phyloP scores from a whole-genome alignment of 768 basidiomycete species.

The Russula virescens region DNA sequence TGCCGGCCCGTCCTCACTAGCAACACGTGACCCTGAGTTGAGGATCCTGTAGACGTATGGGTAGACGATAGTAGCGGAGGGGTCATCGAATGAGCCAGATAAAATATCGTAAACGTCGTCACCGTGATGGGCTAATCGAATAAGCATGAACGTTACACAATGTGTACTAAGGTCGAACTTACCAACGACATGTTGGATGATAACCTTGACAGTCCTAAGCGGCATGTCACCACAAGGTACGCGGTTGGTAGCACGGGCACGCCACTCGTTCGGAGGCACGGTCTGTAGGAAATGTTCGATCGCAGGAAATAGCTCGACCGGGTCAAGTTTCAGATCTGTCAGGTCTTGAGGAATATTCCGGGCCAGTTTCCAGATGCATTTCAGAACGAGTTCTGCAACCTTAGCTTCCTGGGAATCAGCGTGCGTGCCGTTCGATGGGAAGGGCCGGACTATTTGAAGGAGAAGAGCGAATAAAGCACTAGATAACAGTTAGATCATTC shows the following conservation, averaged over 20 bases:
- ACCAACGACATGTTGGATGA: constrained; percentile 97
- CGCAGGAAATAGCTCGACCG: constrained; percentile 83
- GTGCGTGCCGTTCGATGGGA: constrained; percentile 66
- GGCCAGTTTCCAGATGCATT: constrained; percentile 98
- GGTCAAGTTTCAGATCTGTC: constrained; percentile 69
- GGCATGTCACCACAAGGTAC: constrained; percentile 98
- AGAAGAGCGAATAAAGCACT: constrained; percentile 79
- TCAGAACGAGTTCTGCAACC: constrained; percentile 87
- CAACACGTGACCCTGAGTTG: constrained; percentile 50
- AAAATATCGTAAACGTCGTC: constrained; percentile 90
- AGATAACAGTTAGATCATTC: constrained; percentile 1
- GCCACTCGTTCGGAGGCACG: constrained; percentile 94
- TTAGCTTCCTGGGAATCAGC: constrained; percentile 77
- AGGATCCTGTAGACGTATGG: constrained; percentile 91
- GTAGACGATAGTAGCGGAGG: constrained; percentile 96
- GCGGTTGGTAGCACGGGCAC: constrained; percentile 81
- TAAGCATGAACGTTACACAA: constrained; percentile 22
- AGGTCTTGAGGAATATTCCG: constrained; percentile 92
- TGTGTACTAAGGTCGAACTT: constrained; percentile 33
- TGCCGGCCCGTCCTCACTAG: constrained; percentile 36
- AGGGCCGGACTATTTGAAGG: constrained; percentile 76
- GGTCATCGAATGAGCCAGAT: constrained; percentile 86
- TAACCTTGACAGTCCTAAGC: constrained; percentile 93
- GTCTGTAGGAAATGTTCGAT: constrained; percentile 93
- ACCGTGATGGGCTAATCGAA: constrained; percentile 62